Percentiles rank a stretch among this genome's conserved stretches.
Conservation (phyloP, 2,329 filamentous ascomycete species). For the Aspergillus thermomutatus region DNA sequence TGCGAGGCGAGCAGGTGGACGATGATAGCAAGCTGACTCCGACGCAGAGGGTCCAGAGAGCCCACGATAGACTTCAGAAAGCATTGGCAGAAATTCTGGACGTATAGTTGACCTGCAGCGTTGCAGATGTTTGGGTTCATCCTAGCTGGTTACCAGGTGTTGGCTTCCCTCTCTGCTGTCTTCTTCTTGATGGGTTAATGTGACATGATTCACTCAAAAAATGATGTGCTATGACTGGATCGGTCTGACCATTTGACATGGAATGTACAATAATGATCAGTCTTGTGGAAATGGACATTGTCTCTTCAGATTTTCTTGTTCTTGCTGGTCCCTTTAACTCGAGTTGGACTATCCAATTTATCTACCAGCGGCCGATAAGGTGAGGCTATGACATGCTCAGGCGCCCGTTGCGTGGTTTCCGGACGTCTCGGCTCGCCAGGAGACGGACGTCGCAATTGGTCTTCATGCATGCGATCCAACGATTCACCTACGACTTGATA, state of each 20-base stretch:
- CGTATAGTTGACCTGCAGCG: background rate
- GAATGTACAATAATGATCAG: constrained; percentile 4
- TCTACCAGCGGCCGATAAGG: constrained; percentile 61
- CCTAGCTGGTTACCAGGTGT: background rate
- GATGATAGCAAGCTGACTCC: background rate
- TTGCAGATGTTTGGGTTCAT: background rate
- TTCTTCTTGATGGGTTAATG: background rate
- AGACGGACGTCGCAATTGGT: constrained; percentile 66
- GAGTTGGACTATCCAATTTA: constrained; percentile 39
- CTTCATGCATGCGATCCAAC: constrained; percentile 77
- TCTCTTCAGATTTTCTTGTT: constrained; percentile 29
- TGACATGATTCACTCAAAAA: constrained; percentile 1
- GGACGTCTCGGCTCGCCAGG: constrained; percentile 40
- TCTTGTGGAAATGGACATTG: constrained; percentile 3
- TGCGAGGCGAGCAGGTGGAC: background rate
- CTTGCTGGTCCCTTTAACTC: constrained; percentile 29
- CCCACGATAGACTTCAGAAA: constrained; percentile 16
- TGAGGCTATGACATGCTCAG: constrained; percentile 53
- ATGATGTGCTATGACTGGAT: constrained; percentile 5
- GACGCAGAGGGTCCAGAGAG: constrained; percentile 8
- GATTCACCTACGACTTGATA: constrained; percentile 86
- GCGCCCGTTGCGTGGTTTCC: constrained; percentile 33
- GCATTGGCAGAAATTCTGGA: constrained; percentile 2
- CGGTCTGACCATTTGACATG: background rate
- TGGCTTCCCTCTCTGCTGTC: background rate